Evolutionary conservation across 768 basidiomycete genomes (phyloP).

Genomic region (Agaricus sinodeliciosus): DNA sequence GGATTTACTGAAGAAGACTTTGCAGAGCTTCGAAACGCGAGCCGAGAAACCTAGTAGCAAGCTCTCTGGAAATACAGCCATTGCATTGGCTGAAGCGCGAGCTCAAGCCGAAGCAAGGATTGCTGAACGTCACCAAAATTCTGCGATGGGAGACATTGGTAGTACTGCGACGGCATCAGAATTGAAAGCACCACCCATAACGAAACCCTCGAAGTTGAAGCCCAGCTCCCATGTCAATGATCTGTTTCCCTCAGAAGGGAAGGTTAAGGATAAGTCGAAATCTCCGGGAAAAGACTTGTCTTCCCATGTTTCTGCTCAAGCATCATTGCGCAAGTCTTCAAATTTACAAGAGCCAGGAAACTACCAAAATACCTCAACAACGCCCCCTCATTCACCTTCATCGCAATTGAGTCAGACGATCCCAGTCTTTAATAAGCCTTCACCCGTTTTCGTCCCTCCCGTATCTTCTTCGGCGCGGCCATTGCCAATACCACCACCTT

Average conservation of each 20-base stretch:
- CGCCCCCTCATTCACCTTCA: slow-evolving; percentile 50
- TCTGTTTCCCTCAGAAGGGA: slow-evolving; percentile 37
- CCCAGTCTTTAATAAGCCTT: slow-evolving; percentile 56
- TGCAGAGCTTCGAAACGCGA: slow-evolving; percentile 58
- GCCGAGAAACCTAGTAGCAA: slow-evolving; percentile 53
- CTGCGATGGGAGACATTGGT: slow-evolving; percentile 12
- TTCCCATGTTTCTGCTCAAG: slow-evolving; percentile 7
- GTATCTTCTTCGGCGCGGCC: slow-evolving; percentile 15
- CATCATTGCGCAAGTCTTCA: background rate
- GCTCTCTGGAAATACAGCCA: slow-evolving; percentile 41
- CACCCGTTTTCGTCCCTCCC: slow-evolving; percentile 47
- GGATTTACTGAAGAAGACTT: slow-evolving; percentile 62
- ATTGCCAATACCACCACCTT: slow-evolving; percentile 14
- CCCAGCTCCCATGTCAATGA: slow-evolving; percentile 55
- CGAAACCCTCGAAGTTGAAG: slow-evolving; percentile 12
- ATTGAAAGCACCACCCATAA: background rate
- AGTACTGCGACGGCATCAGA: background rate
- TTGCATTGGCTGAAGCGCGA: slow-evolving; percentile 59
- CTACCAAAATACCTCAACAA: slow-evolving; percentile 42
- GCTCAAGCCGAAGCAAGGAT: slow-evolving; percentile 64
- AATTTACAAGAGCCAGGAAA: slow-evolving; percentile 5
- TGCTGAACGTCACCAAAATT: slow-evolving; percentile 51
- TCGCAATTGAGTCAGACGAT: slow-evolving; percentile 31
- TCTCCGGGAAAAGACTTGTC: slow-evolving; percentile 19
- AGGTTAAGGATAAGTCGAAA: slow-evolving; percentile 27